Base-by-base conservation (phyloP, 441 rosid species). In the Jatropha multifida region DNA sequence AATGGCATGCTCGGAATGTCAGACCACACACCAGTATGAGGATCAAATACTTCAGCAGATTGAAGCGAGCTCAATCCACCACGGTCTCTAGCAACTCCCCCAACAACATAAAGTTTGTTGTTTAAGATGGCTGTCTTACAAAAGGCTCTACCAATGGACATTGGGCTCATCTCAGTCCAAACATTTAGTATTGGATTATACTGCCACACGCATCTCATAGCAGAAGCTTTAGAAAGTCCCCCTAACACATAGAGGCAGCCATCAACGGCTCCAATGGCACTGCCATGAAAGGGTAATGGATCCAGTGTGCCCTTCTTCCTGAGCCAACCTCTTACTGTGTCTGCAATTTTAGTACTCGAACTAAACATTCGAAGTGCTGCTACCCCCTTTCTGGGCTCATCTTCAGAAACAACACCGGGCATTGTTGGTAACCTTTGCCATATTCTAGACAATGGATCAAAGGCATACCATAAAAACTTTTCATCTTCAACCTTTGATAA, bases 1-100 rank as follows among this genome's bases (percentile, higher is more conserved):
- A 94, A 94, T 26, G 97, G 97, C 97, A 94, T 94, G 81, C 88
- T 90, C 6, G 99, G 97, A 60, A 94, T 81, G 64, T 83, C 81
- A 5, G 92, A 85, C 99, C 97, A 94, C 40, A 61, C 38, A 51
- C 87, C 86, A 0, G 84, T 84, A 10, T 44, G 65, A 11, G 96
- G 94, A 70, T 94, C 97, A 59, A 86, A 94, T 41, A 89, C 97
- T 85, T 94, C 99, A 14, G 97, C 99, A 14, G 99, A 85, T 59
- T 88, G 97, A 73, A 93, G 93, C 5, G 97, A 97, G 70, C 79
- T 83, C 67, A 93, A 83, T 68, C 94, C 94, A 68, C 88, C 93
- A 2, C 79, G 86, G 48, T 84, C 88, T 49, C 86, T 74, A 71
- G 82, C 89, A 78, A 94, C 96, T n/a, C 99, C 99, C 76, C 98